A percentile compares a stretch with the other conserved stretches of the same genome.
Evolutionary conservation across 2,329 filamentous ascomycete genomes (phyloP).

Genomic region (Exophiala mesophila): DNA sequence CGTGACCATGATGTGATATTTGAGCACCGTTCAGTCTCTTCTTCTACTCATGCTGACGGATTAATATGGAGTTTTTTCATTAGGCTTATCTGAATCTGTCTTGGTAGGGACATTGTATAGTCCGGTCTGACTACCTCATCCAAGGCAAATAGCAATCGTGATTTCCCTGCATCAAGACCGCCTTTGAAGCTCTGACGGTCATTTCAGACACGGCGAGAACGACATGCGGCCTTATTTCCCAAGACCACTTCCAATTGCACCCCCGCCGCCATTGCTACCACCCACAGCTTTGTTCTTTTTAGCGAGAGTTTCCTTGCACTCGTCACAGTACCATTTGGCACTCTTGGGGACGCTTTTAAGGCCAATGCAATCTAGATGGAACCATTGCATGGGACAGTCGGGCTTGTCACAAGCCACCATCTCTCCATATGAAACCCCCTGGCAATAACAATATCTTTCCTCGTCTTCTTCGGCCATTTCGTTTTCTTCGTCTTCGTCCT

Average conservation of each 20-base stretch:
- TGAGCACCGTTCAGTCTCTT: too few relatives aligned
- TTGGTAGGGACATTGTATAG: too few relatives aligned
- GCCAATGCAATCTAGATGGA: constrained; percentile 76
- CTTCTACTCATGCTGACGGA: too few relatives aligned
- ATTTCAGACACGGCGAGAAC: too few relatives aligned
- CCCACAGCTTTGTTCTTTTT: constrained; percentile 10
- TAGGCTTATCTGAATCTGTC: too few relatives aligned
- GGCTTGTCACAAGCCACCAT: constrained; percentile 78
- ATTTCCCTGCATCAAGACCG: too few relatives aligned
- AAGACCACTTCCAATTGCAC: constrained; percentile 7
- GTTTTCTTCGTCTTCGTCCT: constrained; percentile 20
- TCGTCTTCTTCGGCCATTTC: constrained; percentile 60
- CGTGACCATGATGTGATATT: too few relatives aligned
- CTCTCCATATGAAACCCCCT: constrained; percentile 73
- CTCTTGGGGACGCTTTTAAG: constrained; percentile 73
- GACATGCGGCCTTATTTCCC: too few relatives aligned
- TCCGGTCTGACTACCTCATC: too few relatives aligned
- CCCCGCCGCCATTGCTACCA: constrained; percentile 8
- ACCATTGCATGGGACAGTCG: constrained; percentile 72
- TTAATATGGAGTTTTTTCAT: too few relatives aligned
- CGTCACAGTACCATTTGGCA: constrained; percentile 77
- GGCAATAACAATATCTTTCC: constrained; percentile 73
- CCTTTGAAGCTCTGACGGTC: too few relatives aligned
- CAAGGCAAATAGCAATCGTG: too few relatives aligned
- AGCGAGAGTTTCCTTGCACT: constrained; percentile 57